Conservation (phyloP, 306 rosid genomes). For the Psophocarpus tetragonolobus region DNA sequence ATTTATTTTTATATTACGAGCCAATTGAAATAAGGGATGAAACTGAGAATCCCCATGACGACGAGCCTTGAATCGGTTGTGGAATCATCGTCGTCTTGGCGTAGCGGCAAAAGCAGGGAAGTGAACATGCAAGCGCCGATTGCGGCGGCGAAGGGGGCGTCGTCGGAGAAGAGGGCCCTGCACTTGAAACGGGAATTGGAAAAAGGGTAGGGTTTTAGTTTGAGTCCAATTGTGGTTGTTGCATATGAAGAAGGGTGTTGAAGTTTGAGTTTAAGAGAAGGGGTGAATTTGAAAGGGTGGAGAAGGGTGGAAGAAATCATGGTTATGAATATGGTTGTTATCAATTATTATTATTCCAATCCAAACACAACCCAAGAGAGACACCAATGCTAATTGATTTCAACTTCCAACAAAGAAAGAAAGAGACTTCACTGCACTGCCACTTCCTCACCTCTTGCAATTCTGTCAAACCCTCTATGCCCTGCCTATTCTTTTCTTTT, state of each 20-base stretch:
- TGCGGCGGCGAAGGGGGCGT: conserved; percentile 80
- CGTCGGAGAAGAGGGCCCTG: conserved; percentile 58
- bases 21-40: conserved; percentile 98
- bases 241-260: neutral
- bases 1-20: no score
- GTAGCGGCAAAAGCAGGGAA: conserved; percentile 62
- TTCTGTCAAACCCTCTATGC: no score
- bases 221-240: neutral
- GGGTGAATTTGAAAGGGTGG: conserved; percentile 8
- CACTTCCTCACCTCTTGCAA: no score
- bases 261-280: neutral
- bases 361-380: no score
- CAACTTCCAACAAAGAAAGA: no score
- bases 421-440: no score
- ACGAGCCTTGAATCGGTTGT: conserved; percentile 73
- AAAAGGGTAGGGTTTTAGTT: conserved; percentile 33
- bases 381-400: no score
- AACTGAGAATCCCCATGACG: conserved; percentile 77
- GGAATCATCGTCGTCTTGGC: conserved; percentile 51
- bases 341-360: no score
- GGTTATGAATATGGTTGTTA: no score
- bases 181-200: conserved; percentile 27
- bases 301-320: conserved; percentile 18
- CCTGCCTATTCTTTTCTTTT: no score
- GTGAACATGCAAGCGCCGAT: conserved; percentile 83